A percentile compares a stretch with the other conserved stretches of the same genome.
Evolutionary conservation across 1,139 yeast species (phyloP).

Genomic region (Kodamaea fungicola): DNA sequence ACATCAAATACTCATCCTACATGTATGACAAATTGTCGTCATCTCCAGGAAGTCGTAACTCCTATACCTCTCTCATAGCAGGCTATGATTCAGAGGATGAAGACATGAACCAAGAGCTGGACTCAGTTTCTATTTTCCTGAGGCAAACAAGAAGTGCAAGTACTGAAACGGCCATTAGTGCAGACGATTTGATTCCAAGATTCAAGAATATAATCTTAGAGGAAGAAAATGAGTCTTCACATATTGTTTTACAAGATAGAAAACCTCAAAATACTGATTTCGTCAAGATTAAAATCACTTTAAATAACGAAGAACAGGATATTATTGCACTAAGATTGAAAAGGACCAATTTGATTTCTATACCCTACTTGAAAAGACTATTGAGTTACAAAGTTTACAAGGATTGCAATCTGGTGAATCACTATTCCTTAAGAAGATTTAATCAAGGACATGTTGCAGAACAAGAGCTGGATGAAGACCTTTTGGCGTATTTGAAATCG

Average conservation of each 20-base stretch:
- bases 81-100: conserved; percentile 14
- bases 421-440: conserved; percentile 22
- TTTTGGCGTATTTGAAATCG: conserved; percentile 22
- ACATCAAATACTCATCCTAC: conserved; percentile 13
- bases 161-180: conserved; percentile 2
- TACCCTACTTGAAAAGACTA: conserved; percentile 29
- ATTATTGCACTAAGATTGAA: conserved; percentile 30
- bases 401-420: conserved; percentile 28
- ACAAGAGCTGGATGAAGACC: conserved; percentile 13
- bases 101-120: conserved; percentile 14
- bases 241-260: conserved; percentile 3
- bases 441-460: conserved; percentile 12
- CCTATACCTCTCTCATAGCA: conserved; percentile 16
- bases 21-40: conserved; percentile 10
- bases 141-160: conserved; percentile 4
- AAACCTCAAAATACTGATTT: conserved; percentile 12
- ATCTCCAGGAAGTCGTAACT: conserved; percentile 13
- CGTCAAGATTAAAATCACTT: conserved; percentile 30
- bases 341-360: conserved; percentile 23
- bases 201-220: not conserved
- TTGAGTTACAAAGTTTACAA: conserved; percentile 33
- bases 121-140: conserved; percentile 13
- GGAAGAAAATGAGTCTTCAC: conserved; percentile 2
- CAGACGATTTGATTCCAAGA: not conserved
- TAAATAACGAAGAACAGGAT: conserved; percentile 31